Percentiles rank a stretch among this genome's conserved stretches.
phyloP scores from a whole-genome alignment of 2,329 filamentous ascomycete species.

The Neopestalotiopsis clavispora region DNA sequence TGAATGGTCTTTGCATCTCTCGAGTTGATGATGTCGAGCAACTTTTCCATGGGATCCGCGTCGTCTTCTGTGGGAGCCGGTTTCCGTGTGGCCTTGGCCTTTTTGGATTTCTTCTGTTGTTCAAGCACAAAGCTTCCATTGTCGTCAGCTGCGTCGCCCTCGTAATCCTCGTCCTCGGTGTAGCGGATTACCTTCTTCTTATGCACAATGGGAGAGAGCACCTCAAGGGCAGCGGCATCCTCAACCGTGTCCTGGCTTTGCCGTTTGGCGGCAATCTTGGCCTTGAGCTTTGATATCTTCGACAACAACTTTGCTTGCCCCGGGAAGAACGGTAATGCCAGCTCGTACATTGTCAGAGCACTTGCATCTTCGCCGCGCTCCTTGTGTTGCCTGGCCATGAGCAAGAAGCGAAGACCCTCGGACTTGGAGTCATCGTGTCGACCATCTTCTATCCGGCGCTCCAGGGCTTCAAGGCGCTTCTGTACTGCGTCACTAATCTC shows the following conservation, averaged over 20 bases:
- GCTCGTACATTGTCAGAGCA: conserved; percentile 84
- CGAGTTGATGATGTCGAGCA: conserved; percentile 76
- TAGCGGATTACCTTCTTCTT: conserved; percentile 23
- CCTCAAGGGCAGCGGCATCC: conserved; percentile 2
- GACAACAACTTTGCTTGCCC: conserved; percentile 77
- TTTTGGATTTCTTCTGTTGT: conserved; percentile 29
- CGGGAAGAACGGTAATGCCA: conserved; percentile 84
- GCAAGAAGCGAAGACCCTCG: conserved; percentile 81
- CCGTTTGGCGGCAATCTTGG: conserved; percentile 50
- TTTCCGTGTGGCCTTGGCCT: conserved; percentile 23
- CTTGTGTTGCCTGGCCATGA: conserved; percentile 93
- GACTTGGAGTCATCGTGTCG: conserved; percentile 73
- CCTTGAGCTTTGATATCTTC: conserved; percentile 69
- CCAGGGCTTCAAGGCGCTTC: conserved; percentile 79
- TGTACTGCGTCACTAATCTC: conserved; percentile 80
- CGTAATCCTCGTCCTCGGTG: conserved; percentile 21
- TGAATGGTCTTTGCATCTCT: conserved; percentile 70
- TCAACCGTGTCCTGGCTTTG: conserved; percentile 25
- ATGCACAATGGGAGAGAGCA: conserved; percentile 8
- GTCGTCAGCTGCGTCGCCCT: conserved; percentile 39
- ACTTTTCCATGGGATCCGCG: conserved; percentile 62
- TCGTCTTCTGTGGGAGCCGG: conserved; percentile 32
- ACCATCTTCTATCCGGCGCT: conserved; percentile 79
- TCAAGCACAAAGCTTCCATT: conserved; percentile 37
- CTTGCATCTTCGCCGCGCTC: conserved; percentile 79